Evolutionary conservation across 495 filamentous ascomycete species (phyloP).

Genomic region (Haplographium delicatum): DNA sequence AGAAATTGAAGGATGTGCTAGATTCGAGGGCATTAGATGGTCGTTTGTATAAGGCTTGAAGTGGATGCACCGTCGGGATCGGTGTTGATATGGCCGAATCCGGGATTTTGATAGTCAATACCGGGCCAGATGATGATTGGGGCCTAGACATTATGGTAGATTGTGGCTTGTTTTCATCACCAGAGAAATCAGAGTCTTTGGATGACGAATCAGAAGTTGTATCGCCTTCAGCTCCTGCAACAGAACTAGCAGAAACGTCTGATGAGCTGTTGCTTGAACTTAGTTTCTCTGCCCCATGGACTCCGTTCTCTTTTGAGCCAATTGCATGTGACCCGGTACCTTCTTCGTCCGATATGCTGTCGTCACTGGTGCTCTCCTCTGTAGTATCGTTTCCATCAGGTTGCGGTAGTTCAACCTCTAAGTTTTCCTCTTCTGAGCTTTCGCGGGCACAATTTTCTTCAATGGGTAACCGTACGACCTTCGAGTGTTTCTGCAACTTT

Average conservation of each 20-base stretch:
- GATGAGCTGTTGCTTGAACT: not conserved
- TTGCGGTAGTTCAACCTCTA: not conserved
- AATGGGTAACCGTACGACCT: constrained; percentile 7
- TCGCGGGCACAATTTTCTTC: constrained; percentile 10
- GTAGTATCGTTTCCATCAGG: constrained; percentile 5
- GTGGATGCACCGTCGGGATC: constrained; percentile 16
- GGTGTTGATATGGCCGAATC: constrained; percentile 20
- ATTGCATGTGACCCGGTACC: too few relatives aligned
- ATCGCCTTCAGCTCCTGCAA: too few relatives aligned
- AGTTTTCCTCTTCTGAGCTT: constrained; percentile 6
- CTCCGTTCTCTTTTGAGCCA: not conserved
- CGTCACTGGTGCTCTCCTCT: constrained; percentile 12
- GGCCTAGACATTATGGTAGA: constrained; percentile 14
- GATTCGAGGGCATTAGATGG: constrained; percentile 8
- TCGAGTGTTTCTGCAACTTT: constrained; percentile 26
- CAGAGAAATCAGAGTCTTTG: constrained; percentile 10
- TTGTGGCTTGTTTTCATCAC: constrained; percentile 12
- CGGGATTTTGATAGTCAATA: constrained; percentile 47
- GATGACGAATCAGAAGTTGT: too few relatives aligned
- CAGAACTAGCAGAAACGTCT: constrained; percentile 9
- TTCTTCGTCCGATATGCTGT: constrained; percentile 20
- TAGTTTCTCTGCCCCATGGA: not conserved
- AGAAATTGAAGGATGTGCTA: constrained; percentile 45
- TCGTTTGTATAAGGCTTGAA: constrained; percentile 43
- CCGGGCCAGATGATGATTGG: constrained; percentile 36